Evolutionary conservation across 345 rosid species (phyloP), one percentile per base, ranked within the genome.

Genomic region (Salix purpurea): DNA sequence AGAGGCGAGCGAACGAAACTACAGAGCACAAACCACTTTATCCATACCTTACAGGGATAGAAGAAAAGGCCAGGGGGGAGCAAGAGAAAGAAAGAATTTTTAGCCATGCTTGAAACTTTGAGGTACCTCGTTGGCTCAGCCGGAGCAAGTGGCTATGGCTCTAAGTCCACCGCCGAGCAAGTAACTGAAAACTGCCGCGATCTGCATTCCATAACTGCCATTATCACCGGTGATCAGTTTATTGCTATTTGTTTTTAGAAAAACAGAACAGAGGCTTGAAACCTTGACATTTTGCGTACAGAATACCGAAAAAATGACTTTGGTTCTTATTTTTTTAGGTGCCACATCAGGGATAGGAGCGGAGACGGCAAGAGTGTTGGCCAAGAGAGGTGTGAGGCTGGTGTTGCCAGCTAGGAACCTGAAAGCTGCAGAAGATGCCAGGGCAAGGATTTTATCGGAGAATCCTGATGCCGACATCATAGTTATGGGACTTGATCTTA

Each of bases 261-360:
- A 34, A 10, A 14, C 12, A 58, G 24, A 10, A n/a, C 0, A 23
- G 13, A 10, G 64, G 64, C 64, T 58, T 23, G 28, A n/a, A 58
- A 58, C 64, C 28, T n/a, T 4, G 10, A 23, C 28, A 23, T 58
- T 58, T 23, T 58, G 15, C 64, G 28, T 58, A 11, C 13, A n/a
- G 62, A 58, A n/a, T 23, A 24, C 28, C 23, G 64, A 58, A 23
- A 58, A 58, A 9, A 58, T 36, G 24, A 58, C 4, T 54, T 58
- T 32, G 16, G 39, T 65, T 37, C 24, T 21, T 36, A 32, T 8
- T 37, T 19, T 77, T 54, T 6, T 61, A 94, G 98, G 99, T 19
- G 97, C 97, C 14, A 95, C 99, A 82, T 95, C 99, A 26, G 99
- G 99, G 77, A 95, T 95, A 14, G 99, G 99, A 71, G 94, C 91